These are phyloP conservation scores for Cladosporium sp. DNA, from an alignment of 2,329 filamentous ascomycete genomes.

Conservation along the genomic window DNA sequence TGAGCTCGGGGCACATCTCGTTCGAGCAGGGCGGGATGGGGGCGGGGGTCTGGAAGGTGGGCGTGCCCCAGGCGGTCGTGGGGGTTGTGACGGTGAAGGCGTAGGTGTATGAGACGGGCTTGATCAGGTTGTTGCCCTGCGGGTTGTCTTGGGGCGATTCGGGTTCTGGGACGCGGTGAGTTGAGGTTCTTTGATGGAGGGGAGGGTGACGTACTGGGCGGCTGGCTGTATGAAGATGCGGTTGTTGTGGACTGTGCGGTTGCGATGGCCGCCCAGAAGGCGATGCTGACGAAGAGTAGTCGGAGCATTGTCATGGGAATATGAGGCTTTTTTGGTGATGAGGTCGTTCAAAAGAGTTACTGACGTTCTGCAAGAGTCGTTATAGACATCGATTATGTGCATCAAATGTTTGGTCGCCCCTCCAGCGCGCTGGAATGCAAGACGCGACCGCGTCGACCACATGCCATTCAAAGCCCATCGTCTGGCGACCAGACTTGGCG, in stretches of 20 bases:
- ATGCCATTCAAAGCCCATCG: conserved; percentile 26
- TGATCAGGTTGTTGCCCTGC: neutral
- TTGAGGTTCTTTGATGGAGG: neutral
- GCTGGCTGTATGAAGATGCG: too few species aligned
- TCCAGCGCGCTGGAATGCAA: conserved; percentile 12
- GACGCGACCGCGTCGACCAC: neutral
- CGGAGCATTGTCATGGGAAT: neutral
- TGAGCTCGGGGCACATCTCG: conserved; percentile 14
- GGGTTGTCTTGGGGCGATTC: too few species aligned
- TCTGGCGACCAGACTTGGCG: conserved; percentile 31
- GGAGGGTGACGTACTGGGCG: neutral
- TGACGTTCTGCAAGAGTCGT: conserved; percentile 1
- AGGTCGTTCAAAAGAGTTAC: neutral
- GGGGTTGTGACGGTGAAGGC: conserved; percentile 17
- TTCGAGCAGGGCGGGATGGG: conserved; percentile 15
- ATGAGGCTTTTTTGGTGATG: neutral
- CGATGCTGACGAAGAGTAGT: neutral
- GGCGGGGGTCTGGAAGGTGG: conserved; percentile 14
- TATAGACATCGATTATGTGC: neutral
- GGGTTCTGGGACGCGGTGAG: neutral
- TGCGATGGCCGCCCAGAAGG: neutral
- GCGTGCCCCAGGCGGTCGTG: conserved; percentile 14
- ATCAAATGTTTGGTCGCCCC: conserved; percentile 9
- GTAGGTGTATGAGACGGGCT: conserved; percentile 12
- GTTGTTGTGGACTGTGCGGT: neutral